phyloP scores from a whole-genome alignment of 2,329 filamentous ascomycete species.

The Colletotrichum sojae region DNA sequence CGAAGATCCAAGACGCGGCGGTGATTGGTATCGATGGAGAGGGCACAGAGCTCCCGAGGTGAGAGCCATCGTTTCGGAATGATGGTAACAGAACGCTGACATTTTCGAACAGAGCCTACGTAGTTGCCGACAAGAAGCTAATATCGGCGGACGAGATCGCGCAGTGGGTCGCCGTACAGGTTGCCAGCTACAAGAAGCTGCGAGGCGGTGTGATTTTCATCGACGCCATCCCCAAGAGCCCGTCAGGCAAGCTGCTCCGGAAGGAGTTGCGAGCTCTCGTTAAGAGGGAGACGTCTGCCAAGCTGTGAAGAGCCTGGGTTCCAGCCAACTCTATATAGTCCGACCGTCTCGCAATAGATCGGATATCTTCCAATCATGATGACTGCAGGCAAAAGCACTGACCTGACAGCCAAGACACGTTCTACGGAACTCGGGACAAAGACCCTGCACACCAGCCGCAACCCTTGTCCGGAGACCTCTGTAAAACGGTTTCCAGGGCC shows the following conservation, averaged over 20 bases:
- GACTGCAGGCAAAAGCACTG: too few relatives aligned
- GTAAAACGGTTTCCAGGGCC: too few relatives aligned
- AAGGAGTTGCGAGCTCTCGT: conserved; percentile 54
- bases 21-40: conserved; percentile 70
- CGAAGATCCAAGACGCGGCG: conserved; percentile 68
- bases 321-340: too few relatives aligned
- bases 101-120: conserved; percentile 46
- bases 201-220: conserved; percentile 80
- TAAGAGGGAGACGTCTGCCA: conserved; percentile 45
- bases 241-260: conserved; percentile 65
- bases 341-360: too few relatives aligned
- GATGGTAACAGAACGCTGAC: too few relatives aligned
- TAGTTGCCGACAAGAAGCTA: conserved; percentile 50
- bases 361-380: too few relatives aligned
- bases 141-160: conserved; percentile 47
- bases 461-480: too few relatives aligned
- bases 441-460: too few relatives aligned
- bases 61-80: too few relatives aligned
- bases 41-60: conserved; percentile 63
- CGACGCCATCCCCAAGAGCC: conserved; percentile 79
- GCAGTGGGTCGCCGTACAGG: conserved; percentile 44
- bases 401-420: too few relatives aligned
- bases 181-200: conserved; percentile 74
- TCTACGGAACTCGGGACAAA: too few relatives aligned
- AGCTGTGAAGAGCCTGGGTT: conserved; percentile 12